A percentile compares a stretch with the other conserved stretches of the same genome.
phyloP scores from a whole-genome alignment of 768 basidiomycete species.

The Floccularia luteovirens region DNA sequence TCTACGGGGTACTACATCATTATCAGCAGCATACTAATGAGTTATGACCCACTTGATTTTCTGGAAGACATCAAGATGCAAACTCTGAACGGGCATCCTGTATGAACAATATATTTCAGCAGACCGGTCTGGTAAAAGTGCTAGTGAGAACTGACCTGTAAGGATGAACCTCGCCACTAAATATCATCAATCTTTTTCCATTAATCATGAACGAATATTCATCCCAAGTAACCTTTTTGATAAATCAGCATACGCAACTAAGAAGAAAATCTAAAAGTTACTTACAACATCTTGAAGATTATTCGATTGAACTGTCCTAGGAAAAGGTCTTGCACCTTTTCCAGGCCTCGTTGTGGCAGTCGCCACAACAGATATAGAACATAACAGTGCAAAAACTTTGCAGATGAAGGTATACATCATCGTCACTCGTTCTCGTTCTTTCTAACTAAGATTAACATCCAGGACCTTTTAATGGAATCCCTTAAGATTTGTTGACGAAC shows the following conservation, averaged over 20 bases:
- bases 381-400: slow-evolving; percentile 14
- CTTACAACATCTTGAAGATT: too few relatives aligned
- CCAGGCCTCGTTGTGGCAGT: too few relatives aligned
- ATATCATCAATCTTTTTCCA: slow-evolving; percentile 30
- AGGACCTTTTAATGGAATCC: too few relatives aligned
- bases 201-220: slow-evolving; percentile 34
- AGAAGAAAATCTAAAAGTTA: too few relatives aligned
- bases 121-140: background rate
- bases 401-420: slow-evolving; percentile 14
- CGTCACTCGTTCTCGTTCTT: too few relatives aligned
- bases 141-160: slow-evolving; percentile 16
- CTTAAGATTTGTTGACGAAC: too few relatives aligned
- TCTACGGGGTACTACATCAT: slow-evolving; percentile 11
- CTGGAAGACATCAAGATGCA: slow-evolving; percentile 35
- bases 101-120: background rate
- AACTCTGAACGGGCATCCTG: slow-evolving; percentile 32
- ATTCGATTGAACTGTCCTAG: too few relatives aligned
- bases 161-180: slow-evolving; percentile 36
- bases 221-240: slow-evolving; percentile 42
- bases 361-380: too few relatives aligned
- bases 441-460: too few relatives aligned
- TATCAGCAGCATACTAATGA: background rate
- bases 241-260: too few relatives aligned
- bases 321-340: too few relatives aligned
- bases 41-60: slow-evolving; percentile 28